Evolutionary conservation across 768 basidiomycete species (phyloP), one percentile per base, ranked within the genome.

Genomic region (Panaeolus papilionaceus): DNA sequence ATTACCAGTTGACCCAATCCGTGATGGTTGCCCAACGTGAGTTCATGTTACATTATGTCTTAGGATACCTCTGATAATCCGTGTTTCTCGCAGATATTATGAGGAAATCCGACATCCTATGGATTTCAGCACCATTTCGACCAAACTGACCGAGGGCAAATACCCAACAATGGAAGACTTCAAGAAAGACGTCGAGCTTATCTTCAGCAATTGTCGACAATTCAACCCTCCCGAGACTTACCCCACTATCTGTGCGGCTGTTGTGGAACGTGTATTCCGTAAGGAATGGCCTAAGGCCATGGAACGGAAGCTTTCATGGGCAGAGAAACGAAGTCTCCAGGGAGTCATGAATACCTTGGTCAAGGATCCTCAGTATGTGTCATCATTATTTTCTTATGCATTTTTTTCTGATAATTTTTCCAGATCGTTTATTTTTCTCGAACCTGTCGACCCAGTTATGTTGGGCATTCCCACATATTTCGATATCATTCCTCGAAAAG

Each of bases 71-170:
- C 70, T 38, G 44, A 51, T 69, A 68, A 18, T 73, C 62, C 20
- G 16, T 49, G n/a, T 12, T 64, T 37, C 44, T 64, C 38, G 18
- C 72, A 98, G 95, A 20, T 99, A 99, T 77, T 89, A 93, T 68
- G 89, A 96, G 4, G 97, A 98, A 79, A 97, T 99, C 74, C 79
- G 87, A 68, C 81, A 92, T 70, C 97, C 97, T 6, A 98, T 98
- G 97, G 96, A 98, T 79, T 89, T 98, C 64, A 88, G 88, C 9
- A 97, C 96, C 2, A 92, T 98, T 71, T 77, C 77, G 14, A 80
- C 82, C 44, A 94, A 93, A 74, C 80, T 98, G 68, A 82, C 84
- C 44, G 80, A 86, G 63, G 86, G 84, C 62, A 82, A 86, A 72
- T 99, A 99, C 76, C 71, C 80, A 12, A 90, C 87, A 2, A 94